Conservation (phyloP, 2,329 filamentous ascomycete species). For the Penicillium olsonii region DNA sequence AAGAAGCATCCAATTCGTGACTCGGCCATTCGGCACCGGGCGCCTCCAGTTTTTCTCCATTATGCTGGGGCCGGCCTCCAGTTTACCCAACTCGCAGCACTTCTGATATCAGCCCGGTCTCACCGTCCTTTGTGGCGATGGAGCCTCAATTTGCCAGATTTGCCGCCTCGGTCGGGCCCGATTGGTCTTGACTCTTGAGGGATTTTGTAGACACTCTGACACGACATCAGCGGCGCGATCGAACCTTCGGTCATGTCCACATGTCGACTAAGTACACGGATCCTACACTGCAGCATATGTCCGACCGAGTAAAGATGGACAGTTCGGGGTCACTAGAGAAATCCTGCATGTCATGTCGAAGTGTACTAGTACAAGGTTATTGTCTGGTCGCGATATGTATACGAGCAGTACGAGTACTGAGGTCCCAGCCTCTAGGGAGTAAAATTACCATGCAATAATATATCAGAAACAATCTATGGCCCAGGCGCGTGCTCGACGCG, state of each 20-base stretch:
- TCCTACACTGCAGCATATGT: background rate
- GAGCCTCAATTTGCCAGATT: background rate
- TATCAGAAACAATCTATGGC: too few species aligned
- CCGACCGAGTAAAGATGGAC: background rate
- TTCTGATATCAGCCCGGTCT: slow-evolving; percentile 3
- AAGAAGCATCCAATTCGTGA: background rate
- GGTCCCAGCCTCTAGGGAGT: background rate
- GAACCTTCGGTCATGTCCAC: slow-evolving; percentile 5
- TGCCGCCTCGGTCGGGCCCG: background rate
- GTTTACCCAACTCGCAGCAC: slow-evolving; percentile 10
- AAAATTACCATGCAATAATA: background rate
- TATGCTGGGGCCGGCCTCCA: background rate
- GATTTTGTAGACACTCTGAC: slow-evolving; percentile 15
- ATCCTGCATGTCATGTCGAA: too few species aligned
- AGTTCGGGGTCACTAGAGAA: background rate
- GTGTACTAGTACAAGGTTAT: too few species aligned
- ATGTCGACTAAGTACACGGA: too few species aligned
- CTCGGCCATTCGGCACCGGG: slow-evolving; percentile 13
- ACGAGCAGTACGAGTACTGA: too few species aligned
- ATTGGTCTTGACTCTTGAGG: slow-evolving; percentile 16
- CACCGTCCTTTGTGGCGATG: slow-evolving; percentile 6
- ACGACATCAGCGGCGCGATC: slow-evolving; percentile 26
- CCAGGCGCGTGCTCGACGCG: too few species aligned
- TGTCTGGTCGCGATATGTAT: too few species aligned
- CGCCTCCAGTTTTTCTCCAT: background rate